These are phyloP conservation scores for Brettanomyces custersianus DNA, from an alignment of 805 yeast species.

Conservation along the genomic window DNA sequence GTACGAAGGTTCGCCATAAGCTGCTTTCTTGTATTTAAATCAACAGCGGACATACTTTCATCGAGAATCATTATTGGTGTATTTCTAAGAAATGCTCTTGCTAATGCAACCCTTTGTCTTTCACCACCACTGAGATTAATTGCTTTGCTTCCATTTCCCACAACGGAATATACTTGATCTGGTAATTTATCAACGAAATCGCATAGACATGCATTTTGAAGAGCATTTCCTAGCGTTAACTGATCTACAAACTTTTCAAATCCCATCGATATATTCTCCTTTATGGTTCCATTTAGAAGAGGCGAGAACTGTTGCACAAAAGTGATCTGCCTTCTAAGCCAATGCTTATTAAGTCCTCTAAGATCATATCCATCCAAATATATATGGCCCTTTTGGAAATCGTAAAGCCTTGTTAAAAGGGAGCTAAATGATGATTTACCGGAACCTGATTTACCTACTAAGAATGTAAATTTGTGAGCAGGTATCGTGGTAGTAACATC, in stretches of 20 bases:
- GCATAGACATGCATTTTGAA: conserved; percentile 42
- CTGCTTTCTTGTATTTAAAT: conserved; percentile 35
- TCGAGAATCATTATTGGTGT: conserved; percentile 74
- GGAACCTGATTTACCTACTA: conserved; percentile 85
- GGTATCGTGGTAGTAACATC: conserved; percentile 37
- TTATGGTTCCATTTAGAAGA: conserved; percentile 54
- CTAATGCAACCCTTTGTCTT: conserved; percentile 72
- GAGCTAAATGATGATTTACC: conserved; percentile 83
- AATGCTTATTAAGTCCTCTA: conserved; percentile 30
- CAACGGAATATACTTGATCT: conserved; percentile 48
- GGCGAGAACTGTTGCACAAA: conserved; percentile 66
- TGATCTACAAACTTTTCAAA: background rate
- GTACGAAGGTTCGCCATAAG: conserved; percentile 42
- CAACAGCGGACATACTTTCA: conserved; percentile 82
- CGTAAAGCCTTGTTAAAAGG: conserved; percentile 54
- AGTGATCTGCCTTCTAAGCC: conserved; percentile 58
- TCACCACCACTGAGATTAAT: conserved; percentile 82
- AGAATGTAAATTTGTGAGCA: conserved; percentile 41
- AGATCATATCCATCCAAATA: conserved; percentile 46
- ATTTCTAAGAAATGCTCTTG: conserved; percentile 70
- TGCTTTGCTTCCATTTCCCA: conserved; percentile 27
- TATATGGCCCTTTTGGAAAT: conserved; percentile 46
- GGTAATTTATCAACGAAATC: conserved; percentile 41
- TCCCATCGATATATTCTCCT: conserved; percentile 41
- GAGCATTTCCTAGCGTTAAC: conserved; percentile 32